These are phyloP conservation scores for Gremmenia infestans DNA, from an alignment of 2,329 filamentous ascomycete genomes.

Conservation along the genomic window DNA sequence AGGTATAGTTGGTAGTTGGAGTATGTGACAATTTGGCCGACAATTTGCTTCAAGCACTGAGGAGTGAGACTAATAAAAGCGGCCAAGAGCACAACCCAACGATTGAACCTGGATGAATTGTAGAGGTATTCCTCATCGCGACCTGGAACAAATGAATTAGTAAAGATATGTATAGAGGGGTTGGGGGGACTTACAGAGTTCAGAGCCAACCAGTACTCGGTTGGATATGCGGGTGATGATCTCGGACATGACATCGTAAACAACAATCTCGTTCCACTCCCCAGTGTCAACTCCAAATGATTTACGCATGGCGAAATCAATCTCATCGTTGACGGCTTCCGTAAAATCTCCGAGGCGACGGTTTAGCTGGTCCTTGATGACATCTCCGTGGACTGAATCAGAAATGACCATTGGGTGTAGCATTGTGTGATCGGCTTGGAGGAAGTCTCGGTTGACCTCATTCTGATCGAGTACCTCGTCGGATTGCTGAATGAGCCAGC, in stretches of 20 bases:
- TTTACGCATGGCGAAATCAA: conserved; percentile 23
- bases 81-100: conserved; percentile 32
- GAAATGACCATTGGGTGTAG: conserved; percentile 18
- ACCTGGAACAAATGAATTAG: conserved; percentile 9
- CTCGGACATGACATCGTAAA: conserved; percentile 24
- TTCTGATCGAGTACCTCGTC: conserved; percentile 33
- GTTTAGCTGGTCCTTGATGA: conserved; percentile 35
- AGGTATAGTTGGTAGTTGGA: conserved; percentile 20
- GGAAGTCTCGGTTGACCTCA: conserved; percentile 36
- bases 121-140: conserved; percentile 34
- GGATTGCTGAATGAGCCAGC: conserved; percentile 38
- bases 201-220: conserved; percentile 29
- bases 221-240: conserved; percentile 28
- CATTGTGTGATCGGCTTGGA: conserved; percentile 34
- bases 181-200: conserved; percentile 23
- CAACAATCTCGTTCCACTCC: conserved; percentile 24
- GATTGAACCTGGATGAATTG: conserved; percentile 28
- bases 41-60: conserved; percentile 28
- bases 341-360: conserved; percentile 22
- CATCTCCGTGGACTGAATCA: conserved; percentile 33
- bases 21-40: conserved; percentile 15
- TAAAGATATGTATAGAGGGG: too few species aligned
- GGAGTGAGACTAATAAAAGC: conserved; percentile 32
- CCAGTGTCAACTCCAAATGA: conserved; percentile 22
- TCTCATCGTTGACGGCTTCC: conserved; percentile 23